Base-by-base conservation (phyloP, 1,139 yeast species). In the Suhomyces chickasaworum region DNA sequence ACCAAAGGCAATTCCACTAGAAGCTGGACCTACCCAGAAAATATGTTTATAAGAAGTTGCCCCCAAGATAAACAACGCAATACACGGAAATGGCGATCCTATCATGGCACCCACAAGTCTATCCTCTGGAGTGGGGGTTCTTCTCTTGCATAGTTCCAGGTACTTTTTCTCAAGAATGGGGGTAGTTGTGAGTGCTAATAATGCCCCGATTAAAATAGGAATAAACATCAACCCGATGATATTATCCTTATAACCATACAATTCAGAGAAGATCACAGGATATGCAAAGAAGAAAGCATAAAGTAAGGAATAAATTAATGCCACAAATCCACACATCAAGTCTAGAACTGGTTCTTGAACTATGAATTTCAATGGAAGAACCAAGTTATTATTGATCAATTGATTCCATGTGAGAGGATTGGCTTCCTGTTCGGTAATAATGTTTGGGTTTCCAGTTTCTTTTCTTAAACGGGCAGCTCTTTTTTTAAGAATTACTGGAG, bases 1-100 rank as follows among this genome's bases (percentile, higher is more conserved):
- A 30, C 97, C 97, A 64, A 89, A 89, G 0, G 95, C 89, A 41
- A 89, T 66, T 52, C 97, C 97, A 1, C 95, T 78, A 21, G 95
- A 86, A 7, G 96, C 95, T 13, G 97, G 97, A 21, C 96, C 97
- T 34, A 90, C 96, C 96, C 97, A 89, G 50, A 89, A 84, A 53
- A 89, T 78, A 55, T 83, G 84, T 54, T 86, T 80, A 58, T 78
- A 82, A 0, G 95, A 83, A 4, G 97, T 89, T 16, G 96, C 96
- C 62, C 97, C 97, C 45, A 89, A 73, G 56, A 89, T 88, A 73
- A 90, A 89, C 48, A 89, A 71, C 0, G 96, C 87, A 62, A 87
- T 83, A 25, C 95, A 91, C 20, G 96, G 90, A 73, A 89, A 87
- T 27, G 96, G 95, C 29, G 95, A 79, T 45, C 97, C 96, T 53